phyloP scores from a whole-genome alignment of 805 yeast genomes.

The Kuraishia hungarica region DNA sequence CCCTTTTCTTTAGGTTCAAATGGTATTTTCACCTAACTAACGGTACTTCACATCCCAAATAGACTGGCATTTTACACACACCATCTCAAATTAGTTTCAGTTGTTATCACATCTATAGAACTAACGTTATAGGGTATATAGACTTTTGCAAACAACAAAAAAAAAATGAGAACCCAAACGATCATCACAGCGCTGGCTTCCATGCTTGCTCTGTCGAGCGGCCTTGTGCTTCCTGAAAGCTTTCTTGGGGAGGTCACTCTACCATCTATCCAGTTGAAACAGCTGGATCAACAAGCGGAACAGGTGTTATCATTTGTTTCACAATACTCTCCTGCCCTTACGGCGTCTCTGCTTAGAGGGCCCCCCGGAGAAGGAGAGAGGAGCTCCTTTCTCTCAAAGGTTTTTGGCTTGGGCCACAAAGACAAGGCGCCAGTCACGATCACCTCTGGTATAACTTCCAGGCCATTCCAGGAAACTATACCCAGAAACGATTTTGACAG shows the following conservation, averaged over 20 bases:
- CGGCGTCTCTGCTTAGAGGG: not conserved
- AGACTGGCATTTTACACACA: not conserved
- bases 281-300: not conserved
- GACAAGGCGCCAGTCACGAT: not conserved
- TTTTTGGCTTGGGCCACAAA: not conserved
- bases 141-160: not conserved
- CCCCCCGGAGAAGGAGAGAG: not conserved
- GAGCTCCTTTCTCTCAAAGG: not conserved
- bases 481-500: slow-evolving; percentile 29
- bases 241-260: not conserved
- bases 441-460: not conserved
- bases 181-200: not conserved
- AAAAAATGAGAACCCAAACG: not conserved
- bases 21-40: not conserved
- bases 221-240: not conserved
- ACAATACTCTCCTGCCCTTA: not conserved
- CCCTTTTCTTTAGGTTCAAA: not conserved
- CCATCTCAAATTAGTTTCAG: not conserved
- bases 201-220: not conserved
- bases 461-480: slow-evolving; percentile 6
- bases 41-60: not conserved
- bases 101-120: not conserved
- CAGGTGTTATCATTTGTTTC: not conserved
- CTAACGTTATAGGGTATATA: not conserved
- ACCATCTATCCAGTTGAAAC: not conserved